These are phyloP conservation scores for Thyridium curvatum DNA, from an alignment of 2,329 filamentous ascomycete genomes.

Conservation along the genomic window DNA sequence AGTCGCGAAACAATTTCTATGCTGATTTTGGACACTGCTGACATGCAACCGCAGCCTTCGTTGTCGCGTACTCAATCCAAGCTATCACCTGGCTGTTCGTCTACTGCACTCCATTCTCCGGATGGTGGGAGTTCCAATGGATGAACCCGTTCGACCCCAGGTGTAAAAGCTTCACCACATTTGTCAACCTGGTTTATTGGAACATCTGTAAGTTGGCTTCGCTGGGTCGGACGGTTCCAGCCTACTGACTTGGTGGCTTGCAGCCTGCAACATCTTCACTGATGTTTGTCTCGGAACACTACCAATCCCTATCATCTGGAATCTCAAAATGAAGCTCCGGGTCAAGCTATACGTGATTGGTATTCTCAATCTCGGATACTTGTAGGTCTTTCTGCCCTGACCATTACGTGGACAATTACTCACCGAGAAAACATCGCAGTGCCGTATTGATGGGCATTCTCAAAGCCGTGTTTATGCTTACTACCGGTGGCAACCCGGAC, in stretches of 20 bases:
- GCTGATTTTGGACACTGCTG: neutral
- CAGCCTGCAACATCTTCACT: constrained; percentile 22
- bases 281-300: constrained; percentile 20
- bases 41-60: constrained; percentile 5
- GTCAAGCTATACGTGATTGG: constrained; percentile 18
- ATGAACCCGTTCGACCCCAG: constrained; percentile 13
- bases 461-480: constrained; percentile 21
- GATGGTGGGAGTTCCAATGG: constrained; percentile 18
- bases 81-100: constrained; percentile 13
- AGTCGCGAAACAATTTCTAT: neutral
- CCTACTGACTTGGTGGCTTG: neutral
- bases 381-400: constrained; percentile 10
- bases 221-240: neutral
- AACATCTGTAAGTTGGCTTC: constrained; percentile 3
- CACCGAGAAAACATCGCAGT: constrained; percentile 4
- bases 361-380: constrained; percentile 22
- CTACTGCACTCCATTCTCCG: constrained; percentile 15
- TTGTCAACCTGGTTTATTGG: constrained; percentile 13
- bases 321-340: constrained; percentile 17
- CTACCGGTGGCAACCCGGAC: constrained; percentile 33
- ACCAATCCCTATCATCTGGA: constrained; percentile 23
- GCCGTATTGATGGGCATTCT: constrained; percentile 20
- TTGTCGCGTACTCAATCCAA: constrained; percentile 12
- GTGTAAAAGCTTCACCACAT: constrained; percentile 11
- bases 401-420: neutral